phyloP scores from a whole-genome alignment of 805 yeast species.

The Lachancea meyersii region DNA sequence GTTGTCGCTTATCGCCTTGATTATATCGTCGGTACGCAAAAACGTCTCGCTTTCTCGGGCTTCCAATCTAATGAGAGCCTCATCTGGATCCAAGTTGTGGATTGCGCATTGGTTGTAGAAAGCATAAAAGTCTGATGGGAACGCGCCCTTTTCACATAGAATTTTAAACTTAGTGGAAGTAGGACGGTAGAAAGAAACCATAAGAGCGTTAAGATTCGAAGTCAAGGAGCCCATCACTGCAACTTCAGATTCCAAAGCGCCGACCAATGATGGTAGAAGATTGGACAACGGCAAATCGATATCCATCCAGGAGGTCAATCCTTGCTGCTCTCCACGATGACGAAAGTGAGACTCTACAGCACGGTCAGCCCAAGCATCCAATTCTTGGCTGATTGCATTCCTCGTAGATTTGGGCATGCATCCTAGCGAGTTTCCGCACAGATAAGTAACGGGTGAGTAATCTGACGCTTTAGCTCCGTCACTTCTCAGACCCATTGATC shows the following conservation, averaged over 20 bases:
- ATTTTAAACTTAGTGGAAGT: slow-evolving; percentile 50
- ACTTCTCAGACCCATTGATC: slow-evolving; percentile 46
- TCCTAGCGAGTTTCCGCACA: slow-evolving; percentile 94
- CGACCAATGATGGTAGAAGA: slow-evolving; percentile 65
- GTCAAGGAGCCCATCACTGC: slow-evolving; percentile 87
- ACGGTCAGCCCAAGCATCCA: slow-evolving; percentile 73
- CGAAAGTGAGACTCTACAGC: slow-evolving; percentile 84
- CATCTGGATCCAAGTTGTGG: slow-evolving; percentile 47
- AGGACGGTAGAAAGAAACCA: slow-evolving; percentile 73
- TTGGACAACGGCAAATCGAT: slow-evolving; percentile 74
- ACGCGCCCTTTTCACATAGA: slow-evolving; percentile 78
- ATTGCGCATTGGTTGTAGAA: slow-evolving; percentile 64
- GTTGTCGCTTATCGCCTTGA: slow-evolving; percentile 47
- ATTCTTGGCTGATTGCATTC: slow-evolving; percentile 53
- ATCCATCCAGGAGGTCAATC: slow-evolving; percentile 70
- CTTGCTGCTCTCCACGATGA: slow-evolving; percentile 46
- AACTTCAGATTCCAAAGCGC: slow-evolving; percentile 70
- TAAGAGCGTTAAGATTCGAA: slow-evolving; percentile 66
- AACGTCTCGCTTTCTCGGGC: slow-evolving; percentile 55
- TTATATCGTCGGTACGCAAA: slow-evolving; percentile 57
- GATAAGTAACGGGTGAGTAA: slow-evolving; percentile 41
- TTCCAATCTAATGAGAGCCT: slow-evolving; percentile 55
- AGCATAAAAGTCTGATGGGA: slow-evolving; percentile 90
- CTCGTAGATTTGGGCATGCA: slow-evolving; percentile 69
- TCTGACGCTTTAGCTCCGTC: slow-evolving; percentile 10